Conservation (phyloP, 352 stramenopile species). For the Phytophthora melonis region DNA sequence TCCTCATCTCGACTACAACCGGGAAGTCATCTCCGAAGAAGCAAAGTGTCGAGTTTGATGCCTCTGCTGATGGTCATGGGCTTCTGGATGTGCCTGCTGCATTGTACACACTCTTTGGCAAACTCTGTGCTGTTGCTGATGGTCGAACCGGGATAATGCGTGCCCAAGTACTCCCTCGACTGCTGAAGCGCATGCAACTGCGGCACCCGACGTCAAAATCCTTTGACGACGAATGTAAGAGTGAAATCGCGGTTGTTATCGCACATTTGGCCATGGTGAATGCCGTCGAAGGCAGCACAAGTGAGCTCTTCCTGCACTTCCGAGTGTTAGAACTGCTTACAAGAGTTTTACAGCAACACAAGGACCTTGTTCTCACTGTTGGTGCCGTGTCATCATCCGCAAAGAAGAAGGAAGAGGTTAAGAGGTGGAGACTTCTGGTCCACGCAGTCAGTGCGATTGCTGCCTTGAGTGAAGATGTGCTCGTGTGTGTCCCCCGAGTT, state of each 20-base stretch:
- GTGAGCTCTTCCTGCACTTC: constrained; percentile 78
- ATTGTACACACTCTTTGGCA: constrained; percentile 71
- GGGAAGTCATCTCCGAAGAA: constrained; percentile 20
- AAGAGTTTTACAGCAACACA: constrained; percentile 35
- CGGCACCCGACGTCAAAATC: constrained; percentile 18
- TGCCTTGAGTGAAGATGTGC: constrained; percentile 66
- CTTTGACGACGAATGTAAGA: constrained; percentile 64
- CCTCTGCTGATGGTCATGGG: constrained; percentile 48
- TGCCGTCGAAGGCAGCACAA: constrained; percentile 67
- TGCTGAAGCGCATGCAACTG: constrained; percentile 81
- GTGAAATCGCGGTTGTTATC: constrained; percentile 70
- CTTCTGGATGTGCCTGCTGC: constrained; percentile 66
- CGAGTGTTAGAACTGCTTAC: constrained; percentile 62
- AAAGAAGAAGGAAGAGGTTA: constrained; percentile 34
- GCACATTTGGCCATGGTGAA: constrained; percentile 63
- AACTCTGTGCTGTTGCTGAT: constrained; percentile 69
- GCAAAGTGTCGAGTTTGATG: constrained; percentile 38
- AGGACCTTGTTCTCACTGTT: constrained; percentile 13
- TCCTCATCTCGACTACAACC: constrained; percentile 34
- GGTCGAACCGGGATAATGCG: constrained; percentile 65
- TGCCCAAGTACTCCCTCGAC: constrained; percentile 66
- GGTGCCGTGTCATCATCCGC: constrained; percentile 3
- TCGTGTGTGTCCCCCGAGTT: constrained; percentile 66
- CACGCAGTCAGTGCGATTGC: constrained; percentile 62
- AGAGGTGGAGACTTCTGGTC: constrained; percentile 55